Evolutionary conservation across 768 basidiomycete genomes (phyloP).

Genomic region (Hortiboletus campestris): DNA sequence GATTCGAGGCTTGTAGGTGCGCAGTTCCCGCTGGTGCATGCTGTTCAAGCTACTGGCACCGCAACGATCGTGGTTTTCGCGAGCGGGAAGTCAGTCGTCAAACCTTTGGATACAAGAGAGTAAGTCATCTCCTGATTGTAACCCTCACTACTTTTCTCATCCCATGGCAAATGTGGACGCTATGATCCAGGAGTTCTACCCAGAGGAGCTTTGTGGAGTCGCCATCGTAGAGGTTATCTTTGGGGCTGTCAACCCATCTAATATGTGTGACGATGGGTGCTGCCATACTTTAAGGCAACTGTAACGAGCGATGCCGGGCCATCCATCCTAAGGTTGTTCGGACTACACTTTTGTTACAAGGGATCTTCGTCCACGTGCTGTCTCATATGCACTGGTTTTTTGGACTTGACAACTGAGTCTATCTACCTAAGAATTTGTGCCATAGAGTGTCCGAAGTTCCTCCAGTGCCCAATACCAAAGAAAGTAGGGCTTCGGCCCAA

Average conservation of each 20-base stretch:
- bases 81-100: conserved; percentile 65
- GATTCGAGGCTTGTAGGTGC: conserved; percentile 65
- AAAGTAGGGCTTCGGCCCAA: too few relatives aligned
- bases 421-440: too few relatives aligned
- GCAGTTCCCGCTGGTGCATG: conserved; percentile 60
- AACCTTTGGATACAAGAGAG: conserved; percentile 71
- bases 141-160: neutral
- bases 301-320: too few relatives aligned
- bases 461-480: too few relatives aligned
- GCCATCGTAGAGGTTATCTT: conserved; percentile 66
- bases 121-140: conserved; percentile 24
- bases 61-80: conserved; percentile 66
- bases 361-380: too few relatives aligned
- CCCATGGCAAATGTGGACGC: conserved; percentile 57
- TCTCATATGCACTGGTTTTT: too few relatives aligned
- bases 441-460: too few relatives aligned
- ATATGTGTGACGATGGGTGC: conserved; percentile 30
- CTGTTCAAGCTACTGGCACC: conserved; percentile 58
- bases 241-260: conserved; percentile 64
- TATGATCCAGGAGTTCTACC: conserved; percentile 71
- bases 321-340: too few relatives aligned
- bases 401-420: too few relatives aligned
- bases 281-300: too few relatives aligned
- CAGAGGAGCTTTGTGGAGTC: conserved; percentile 64
- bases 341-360: too few relatives aligned